These are phyloP conservation scores for Melampsora abietis-canadensis DNA, from an alignment of 1,284 basidiomycete species.

Conservation along the genomic window DNA sequence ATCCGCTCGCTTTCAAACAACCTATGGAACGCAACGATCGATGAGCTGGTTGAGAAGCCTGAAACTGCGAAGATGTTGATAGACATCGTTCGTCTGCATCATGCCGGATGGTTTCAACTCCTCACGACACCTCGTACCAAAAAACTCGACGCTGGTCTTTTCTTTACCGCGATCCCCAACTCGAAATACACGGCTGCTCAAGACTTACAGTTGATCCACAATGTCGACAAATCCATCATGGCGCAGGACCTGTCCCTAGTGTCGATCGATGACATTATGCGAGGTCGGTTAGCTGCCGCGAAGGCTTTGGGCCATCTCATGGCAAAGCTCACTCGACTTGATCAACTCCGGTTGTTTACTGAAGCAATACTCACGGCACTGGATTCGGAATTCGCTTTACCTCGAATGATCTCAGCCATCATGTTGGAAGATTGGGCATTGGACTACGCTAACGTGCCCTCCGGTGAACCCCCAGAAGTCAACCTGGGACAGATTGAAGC, in stretches of 20 bases:
- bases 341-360: conserved; percentile 52
- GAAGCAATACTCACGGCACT: conserved; percentile 74
- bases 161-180: conserved; percentile 24
- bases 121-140: conserved; percentile 42
- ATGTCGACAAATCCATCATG: conserved; percentile 95
- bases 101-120: conserved; percentile 51
- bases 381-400: conserved; percentile 82
- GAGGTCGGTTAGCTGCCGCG: conserved; percentile 76
- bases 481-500: conserved; percentile 37
- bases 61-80: conserved; percentile 59
- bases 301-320: conserved; percentile 74
- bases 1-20: conserved; percentile 74
- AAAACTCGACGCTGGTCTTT: conserved; percentile 8
- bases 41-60: conserved; percentile 57
- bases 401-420: conserved; percentile 77
- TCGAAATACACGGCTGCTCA: conserved; percentile 53
- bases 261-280: conserved; percentile 71
- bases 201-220: conserved; percentile 66
- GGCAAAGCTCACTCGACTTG: conserved; percentile 59
- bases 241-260: conserved; percentile 84
- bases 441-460: conserved; percentile 46
- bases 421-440: conserved; percentile 89
- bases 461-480: conserved; percentile 39
- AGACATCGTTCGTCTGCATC: conserved; percentile 59
- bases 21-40: conserved; percentile 73